Base-by-base conservation (phyloP, 768 basidiomycete species). In the Serendipita vermifera region DNA sequence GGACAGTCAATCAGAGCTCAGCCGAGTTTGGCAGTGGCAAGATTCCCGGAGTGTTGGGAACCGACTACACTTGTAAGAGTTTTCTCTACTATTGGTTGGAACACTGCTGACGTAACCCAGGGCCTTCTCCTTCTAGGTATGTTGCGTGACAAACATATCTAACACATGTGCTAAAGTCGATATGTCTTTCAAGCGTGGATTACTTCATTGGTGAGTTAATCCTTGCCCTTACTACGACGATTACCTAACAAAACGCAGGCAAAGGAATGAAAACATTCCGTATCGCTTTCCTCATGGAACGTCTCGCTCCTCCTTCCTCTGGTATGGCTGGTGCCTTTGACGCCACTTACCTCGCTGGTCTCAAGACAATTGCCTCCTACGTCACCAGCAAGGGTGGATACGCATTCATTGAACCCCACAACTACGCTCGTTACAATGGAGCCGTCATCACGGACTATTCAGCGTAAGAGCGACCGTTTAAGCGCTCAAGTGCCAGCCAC, bases 211-310 rank as follows among this genome's bases (percentile, higher is more conserved):
- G 24, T 17, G 6, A 31, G 35, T 26, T 40, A 68, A 71, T 81
- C 67, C 71, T n/a, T n/a, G n/a, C 20, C 14, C 6, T 9, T 35
- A 36, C 20, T 54, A 68, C 7, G 7, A 5, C 2, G 9, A 20
- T 9, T 51, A 5, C 32, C 46, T 51, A n/a, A 51, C 22, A 22
- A 27, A 11, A 2, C 29, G n/a, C 78, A 51, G 66, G 63, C 14
- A 66, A 77, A 61, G 79, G 79, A 27, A 76, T 81, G 70, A 80
- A 80, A 67, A 71, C 75, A 14, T 81, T 81, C 77, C 78, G 79
- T 58, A 67, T 82, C 58, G 74, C 79, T 5, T 82, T 82, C 75
- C 62, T 70, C 58, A 69, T 77, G 67, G 81, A 82, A 63, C 77
- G 80, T 54, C 58, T 82, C 43, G 72, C 66, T 58, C 76, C 80